phyloP scores from a whole-genome alignment of 305 asterid genomes.

The Fraxinus dipetala region DNA sequence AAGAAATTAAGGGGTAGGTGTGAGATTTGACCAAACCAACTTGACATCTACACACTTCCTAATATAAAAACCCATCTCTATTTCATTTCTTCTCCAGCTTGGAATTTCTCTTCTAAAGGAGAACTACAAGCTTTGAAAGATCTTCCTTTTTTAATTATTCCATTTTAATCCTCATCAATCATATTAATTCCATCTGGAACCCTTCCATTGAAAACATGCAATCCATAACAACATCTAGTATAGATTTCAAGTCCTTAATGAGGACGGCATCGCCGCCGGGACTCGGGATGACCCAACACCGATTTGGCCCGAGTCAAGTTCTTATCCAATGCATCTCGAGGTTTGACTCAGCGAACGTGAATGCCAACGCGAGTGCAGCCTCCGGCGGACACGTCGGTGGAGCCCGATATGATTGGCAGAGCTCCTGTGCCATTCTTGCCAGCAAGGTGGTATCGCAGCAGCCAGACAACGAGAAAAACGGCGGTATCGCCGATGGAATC shows the following conservation, averaged over 20 bases:
- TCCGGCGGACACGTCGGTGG: slow-evolving; percentile 1
- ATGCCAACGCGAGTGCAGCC: background rate
- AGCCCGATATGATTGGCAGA: slow-evolving; percentile 48
- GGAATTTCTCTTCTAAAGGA: background rate
- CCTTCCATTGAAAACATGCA: background rate
- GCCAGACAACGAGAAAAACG: slow-evolving; percentile 35
- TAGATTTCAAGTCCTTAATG: background rate
- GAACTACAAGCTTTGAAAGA: background rate
- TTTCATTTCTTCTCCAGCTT: background rate
- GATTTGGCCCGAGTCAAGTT: background rate
- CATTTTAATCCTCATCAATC: background rate
- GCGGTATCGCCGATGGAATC: slow-evolving; percentile 28
- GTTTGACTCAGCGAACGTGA: background rate
- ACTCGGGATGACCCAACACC: background rate
- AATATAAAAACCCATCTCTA: background rate
- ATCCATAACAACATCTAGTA: background rate
- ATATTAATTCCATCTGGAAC: background rate
- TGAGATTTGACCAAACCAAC: background rate
- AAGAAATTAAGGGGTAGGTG: background rate
- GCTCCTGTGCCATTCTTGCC: slow-evolving; percentile 47
- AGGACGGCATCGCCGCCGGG: background rate
- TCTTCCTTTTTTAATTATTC: background rate
- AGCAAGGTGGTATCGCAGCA: slow-evolving; percentile 50
- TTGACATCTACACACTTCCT: background rate
- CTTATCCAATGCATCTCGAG: background rate